A percentile compares a stretch with the other conserved stretches of the same genome.
These are phyloP conservation scores for Suillus fuscotomentosus DNA, from an alignment of 768 basidiomycete species.

Conservation along the genomic window DNA sequence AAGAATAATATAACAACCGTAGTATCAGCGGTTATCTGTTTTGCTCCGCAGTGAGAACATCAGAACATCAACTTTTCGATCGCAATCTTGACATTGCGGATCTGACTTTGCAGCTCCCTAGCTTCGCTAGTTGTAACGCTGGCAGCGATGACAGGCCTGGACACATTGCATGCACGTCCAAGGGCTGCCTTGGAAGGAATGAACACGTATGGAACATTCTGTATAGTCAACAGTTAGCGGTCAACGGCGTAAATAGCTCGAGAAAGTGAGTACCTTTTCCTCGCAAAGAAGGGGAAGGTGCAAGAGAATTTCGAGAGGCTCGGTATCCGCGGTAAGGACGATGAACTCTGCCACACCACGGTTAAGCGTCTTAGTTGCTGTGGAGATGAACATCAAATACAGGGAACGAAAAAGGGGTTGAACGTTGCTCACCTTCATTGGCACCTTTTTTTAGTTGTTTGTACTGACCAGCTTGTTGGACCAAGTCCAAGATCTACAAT, in stretches of 20 bases:
- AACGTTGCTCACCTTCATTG: constrained; percentile 77
- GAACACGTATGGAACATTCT: constrained; percentile 75
- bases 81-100: constrained; percentile 78
- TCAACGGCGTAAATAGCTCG: not conserved
- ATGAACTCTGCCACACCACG: constrained; percentile 98
- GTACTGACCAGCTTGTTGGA: constrained; percentile 94
- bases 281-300: constrained; percentile 97
- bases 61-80: constrained; percentile 44
- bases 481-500: constrained; percentile 86
- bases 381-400: constrained; percentile 8
- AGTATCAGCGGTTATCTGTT: constrained; percentile 5
- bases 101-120: constrained; percentile 87
- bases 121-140: constrained; percentile 98
- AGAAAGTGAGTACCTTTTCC: constrained; percentile 70
- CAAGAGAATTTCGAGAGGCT: constrained; percentile 95
- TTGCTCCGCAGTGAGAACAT: constrained; percentile 7
- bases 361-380: constrained; percentile 97
- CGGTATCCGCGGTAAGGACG: constrained; percentile 93
- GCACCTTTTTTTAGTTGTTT: constrained; percentile 99
- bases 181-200: constrained; percentile 94
- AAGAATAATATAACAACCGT: not conserved
- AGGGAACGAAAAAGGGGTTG: not conserved
- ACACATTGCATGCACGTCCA: constrained; percentile 95
- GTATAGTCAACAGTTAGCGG: not conserved
- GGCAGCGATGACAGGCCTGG: constrained; percentile 92